Evolutionary conservation across 225 moss, liverwort and hornwort genomes (phyloP).

Genomic region (Marchantia polymorpha): DNA sequence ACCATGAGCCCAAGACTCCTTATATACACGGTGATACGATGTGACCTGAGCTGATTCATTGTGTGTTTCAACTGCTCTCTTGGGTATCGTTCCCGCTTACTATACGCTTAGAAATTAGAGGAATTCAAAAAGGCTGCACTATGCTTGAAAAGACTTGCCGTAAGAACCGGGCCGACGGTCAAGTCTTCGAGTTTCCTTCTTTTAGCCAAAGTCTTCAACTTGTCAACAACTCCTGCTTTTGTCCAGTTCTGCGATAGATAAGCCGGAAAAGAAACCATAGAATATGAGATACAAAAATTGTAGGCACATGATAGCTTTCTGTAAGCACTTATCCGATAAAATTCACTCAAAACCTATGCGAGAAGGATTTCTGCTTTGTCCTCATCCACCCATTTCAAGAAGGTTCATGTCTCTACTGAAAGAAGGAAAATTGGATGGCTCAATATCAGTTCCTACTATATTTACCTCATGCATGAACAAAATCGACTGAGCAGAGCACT

Average conservation of each 20-base stretch:
- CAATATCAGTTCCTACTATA: neutral
- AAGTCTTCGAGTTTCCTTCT: slow-evolving; percentile 84
- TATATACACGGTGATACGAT: too few relatives aligned
- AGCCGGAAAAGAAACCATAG: neutral
- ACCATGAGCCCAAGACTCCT: too few relatives aligned
- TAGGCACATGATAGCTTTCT: neutral
- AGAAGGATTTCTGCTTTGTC: neutral
- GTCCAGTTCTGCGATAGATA: slow-evolving; percentile 67
- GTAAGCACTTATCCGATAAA: neutral
- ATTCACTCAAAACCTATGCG: neutral
- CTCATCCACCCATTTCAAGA: neutral
- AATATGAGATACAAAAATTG: neutral
- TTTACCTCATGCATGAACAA: slow-evolving; percentile 92
- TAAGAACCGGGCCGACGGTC: slow-evolving; percentile 87
- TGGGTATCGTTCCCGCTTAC: too few relatives aligned
- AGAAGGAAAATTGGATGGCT: neutral
- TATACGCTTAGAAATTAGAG: too few relatives aligned
- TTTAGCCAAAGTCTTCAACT: slow-evolving; percentile 66
- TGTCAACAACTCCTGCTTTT: slow-evolving; percentile 63
- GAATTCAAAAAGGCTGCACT: neutral
- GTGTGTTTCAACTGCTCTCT: too few relatives aligned
- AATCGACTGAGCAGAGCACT: slow-evolving; percentile 98
- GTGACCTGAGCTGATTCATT: too few relatives aligned
- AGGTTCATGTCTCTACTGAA: neutral
- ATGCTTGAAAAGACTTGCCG: slow-evolving; percentile 41